Base-by-base conservation (phyloP, 2,329 filamentous ascomycete genomes). In the Pseudogymnoascus destructans region DNA sequence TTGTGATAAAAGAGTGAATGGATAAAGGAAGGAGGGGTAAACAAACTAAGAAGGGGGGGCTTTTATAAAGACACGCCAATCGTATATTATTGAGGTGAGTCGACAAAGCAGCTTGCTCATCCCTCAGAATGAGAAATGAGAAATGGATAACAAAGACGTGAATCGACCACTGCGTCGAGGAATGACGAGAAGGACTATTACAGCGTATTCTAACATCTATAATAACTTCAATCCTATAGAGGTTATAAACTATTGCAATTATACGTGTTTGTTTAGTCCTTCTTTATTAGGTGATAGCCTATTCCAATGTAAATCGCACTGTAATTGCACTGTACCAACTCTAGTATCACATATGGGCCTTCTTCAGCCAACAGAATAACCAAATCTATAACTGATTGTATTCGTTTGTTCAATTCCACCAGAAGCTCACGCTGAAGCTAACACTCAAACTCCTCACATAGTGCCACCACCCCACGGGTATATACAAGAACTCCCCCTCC, bases 391-490 rank as follows among this genome's bases (percentile, higher is more conserved):
- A 11, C 13, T 15, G n/a, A 27, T 49, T 27, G 23, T 17, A 49
- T 17, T 49, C 23, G 23, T 38, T 10, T 17, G 10, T 21, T 57
- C 36, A 60, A 49, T 87, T 86, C 87, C 89, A 98, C 93, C 93
- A 98, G 68, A 96, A 97, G 68, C 90, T 96, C 10, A 97, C 90
- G 64, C 91, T 96, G 67, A 95, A 91, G 68, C 92, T 95, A 17
- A 88, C 81, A 59, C 82, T 89, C 66, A 97, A 69, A 55, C 89
- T 89, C 60, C 87, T 78, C 3, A 97, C 88, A 71, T 96, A 97
- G 74, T 98, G 93, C 93, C 93, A 98, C 92, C 93, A 98, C 0
- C 92, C 93, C 4, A 89, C 78, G 0, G 93, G 93, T 57, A 98
- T 88, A 69, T 95, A 93, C 57, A 98, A 69, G 63, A 84, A 86